Conservation (phyloP, 768 basidiomycete species). For the Mycena vitilis region DNA sequence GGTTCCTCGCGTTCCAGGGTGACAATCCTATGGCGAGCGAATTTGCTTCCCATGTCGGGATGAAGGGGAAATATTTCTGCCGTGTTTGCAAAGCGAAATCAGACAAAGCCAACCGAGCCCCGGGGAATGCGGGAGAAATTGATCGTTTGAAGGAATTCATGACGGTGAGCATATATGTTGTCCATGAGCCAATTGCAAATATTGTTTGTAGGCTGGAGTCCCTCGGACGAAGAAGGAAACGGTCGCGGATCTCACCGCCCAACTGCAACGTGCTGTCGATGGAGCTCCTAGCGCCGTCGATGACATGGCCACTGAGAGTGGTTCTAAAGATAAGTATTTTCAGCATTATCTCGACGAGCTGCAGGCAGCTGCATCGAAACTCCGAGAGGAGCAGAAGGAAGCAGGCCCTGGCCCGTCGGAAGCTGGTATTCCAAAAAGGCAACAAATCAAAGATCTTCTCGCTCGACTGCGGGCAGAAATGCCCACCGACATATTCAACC, state of each 20-base stretch:
- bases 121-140: constrained; percentile 11
- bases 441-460: constrained; percentile 2
- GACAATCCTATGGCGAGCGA: constrained; percentile 36
- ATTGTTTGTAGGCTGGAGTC: constrained; percentile 5
- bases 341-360: constrained; percentile 17
- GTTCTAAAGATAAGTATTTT: constrained; percentile 18
- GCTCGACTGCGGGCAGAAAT: neutral
- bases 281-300: constrained; percentile 12
- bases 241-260: constrained; percentile 7
- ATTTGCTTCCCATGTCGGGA: constrained; percentile 41
- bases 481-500: constrained; percentile 14
- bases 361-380: no score
- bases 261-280: constrained; percentile 12
- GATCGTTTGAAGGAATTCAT: constrained; percentile 18
- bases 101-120: constrained; percentile 5
- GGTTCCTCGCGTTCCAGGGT: constrained; percentile 37
- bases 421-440: neutral
- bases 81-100: constrained; percentile 34
- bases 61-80: constrained; percentile 41
- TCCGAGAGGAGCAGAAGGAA: constrained; percentile 14
- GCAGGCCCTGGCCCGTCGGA: neutral
- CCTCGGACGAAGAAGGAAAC: constrained; percentile 4
- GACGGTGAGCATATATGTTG: neutral
- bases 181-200: neutral
- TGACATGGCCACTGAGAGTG: constrained; percentile 19